Evolutionary conservation across 106 monocot genomes (phyloP), one percentile per base, ranked within the genome.

Genomic region (Hemerocallis citrina): DNA sequence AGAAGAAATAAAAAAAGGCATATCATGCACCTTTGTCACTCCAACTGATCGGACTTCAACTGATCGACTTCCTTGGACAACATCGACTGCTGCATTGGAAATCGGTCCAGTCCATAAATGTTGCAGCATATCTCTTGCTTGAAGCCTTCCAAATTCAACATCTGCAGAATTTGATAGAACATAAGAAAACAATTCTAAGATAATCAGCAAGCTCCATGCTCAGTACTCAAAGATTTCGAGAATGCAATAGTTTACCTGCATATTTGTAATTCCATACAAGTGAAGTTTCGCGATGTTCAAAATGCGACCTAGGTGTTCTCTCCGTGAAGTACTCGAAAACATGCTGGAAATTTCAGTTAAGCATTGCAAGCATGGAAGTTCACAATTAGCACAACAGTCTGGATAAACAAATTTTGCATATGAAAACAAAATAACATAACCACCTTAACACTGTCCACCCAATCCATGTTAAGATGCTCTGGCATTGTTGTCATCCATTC

Each of bases 401-500:
- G 10, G 35, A 19, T 34, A 19, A 57, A 35, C 34, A 57, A 29
- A 54, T 34, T 36, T 21, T 58, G 34, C 7, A 58, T 28, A 19
- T 58, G 38, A 16, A 54, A 54, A 54, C 14, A 7, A 7, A 16
- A 9, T 28, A 42, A 57, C 7, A 51, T 32, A 57, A 59, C 20
- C 43, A 96, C 95, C 90, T 96, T 96, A 7, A 96, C 95, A 67
- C 95, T 96, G 36, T 96, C 95, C 63, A 96, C 90, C 95, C 95
- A 96, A 61, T 96, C 95, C 95, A 96, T 96, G 61, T 96, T 96
- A 22, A 96, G 75, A 77, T 96, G 95, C 48, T 96, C 95, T 29
- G 95, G 95, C 95, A 96, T 96, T 61, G 95, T 96, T 34, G 95
- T 96, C 95, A 96, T 96, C 95, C 95, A 96, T n/a, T 96, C 90